phyloP scores from a whole-genome alignment of 352 stramenopile species.

The Phytophthora citricola region DNA sequence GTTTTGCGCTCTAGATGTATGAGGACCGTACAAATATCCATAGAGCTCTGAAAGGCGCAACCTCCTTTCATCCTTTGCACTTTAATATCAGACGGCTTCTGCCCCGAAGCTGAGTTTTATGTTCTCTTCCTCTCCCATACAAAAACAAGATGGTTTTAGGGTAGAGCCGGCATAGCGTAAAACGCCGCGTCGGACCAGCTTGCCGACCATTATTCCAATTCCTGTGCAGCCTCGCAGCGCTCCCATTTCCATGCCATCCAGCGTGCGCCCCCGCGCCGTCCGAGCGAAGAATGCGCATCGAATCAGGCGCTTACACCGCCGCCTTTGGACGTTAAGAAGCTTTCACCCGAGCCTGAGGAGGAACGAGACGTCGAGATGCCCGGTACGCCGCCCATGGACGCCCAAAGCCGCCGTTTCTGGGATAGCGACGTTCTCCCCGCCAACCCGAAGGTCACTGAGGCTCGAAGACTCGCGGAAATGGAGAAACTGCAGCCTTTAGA shows the following conservation, averaged over 20 bases:
- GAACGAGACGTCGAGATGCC: slow-evolving; percentile 54
- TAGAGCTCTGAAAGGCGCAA: neutral
- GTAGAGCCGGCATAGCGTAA: neutral
- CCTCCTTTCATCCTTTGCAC: neutral
- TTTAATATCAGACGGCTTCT: slow-evolving; percentile 14
- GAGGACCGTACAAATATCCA: slow-evolving; percentile 10
- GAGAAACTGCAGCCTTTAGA: slow-evolving; percentile 37
- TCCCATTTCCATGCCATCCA: slow-evolving; percentile 23
- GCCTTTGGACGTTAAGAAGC: slow-evolving; percentile 19
- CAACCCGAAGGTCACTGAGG: slow-evolving; percentile 25
- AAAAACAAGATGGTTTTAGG: slow-evolving; percentile 14
- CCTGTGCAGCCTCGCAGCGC: too few relatives aligned
- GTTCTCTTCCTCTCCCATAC: slow-evolving; percentile 27
- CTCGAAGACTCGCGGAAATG: slow-evolving; percentile 29
- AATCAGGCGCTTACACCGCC: slow-evolving; percentile 20
- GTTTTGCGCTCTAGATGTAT: slow-evolving; percentile 18
- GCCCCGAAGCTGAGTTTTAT: slow-evolving; percentile 5
- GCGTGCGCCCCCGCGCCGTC: slow-evolving; percentile 16
- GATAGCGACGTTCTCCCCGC: slow-evolving; percentile 9
- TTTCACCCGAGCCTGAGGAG: slow-evolving; percentile 36
- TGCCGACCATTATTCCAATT: too few relatives aligned
- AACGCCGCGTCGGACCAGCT: neutral
- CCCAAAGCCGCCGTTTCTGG: slow-evolving; percentile 44
- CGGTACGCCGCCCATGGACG: slow-evolving; percentile 67
- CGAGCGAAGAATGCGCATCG: slow-evolving; percentile 15